These are phyloP conservation scores for Terfezia claveryi DNA, from an alignment of 495 filamentous ascomycete genomes.

Conservation along the genomic window DNA sequence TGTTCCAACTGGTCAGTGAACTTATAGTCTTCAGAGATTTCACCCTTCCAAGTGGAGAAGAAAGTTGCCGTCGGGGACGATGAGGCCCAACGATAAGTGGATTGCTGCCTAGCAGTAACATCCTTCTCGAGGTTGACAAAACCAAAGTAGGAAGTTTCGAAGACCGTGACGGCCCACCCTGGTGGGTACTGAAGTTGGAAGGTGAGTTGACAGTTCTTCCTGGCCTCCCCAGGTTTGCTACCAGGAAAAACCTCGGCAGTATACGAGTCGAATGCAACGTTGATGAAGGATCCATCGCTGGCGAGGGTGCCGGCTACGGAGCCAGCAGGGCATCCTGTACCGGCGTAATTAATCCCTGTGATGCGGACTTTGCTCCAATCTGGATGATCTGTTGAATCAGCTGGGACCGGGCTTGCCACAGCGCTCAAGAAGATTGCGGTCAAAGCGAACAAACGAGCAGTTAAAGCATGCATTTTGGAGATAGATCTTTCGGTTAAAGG, in stretches of 20 bases:
- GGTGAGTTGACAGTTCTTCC: conserved; percentile 32
- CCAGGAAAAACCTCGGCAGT: conserved; percentile 24
- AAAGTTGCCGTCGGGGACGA: conserved; percentile 16
- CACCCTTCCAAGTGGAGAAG: conserved; percentile 15
- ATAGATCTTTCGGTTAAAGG: too few relatives aligned
- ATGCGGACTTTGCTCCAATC: conserved; percentile 14
- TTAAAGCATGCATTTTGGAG: background rate
- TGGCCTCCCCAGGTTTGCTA: conserved; percentile 17
- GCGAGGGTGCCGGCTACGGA: conserved; percentile 24
- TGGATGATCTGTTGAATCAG: background rate
- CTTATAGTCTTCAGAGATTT: conserved; percentile 14
- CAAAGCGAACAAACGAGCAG: background rate
- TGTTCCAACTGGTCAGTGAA: conserved; percentile 1
- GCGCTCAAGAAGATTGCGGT: background rate
- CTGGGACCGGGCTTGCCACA: background rate
- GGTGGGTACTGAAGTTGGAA: conserved; percentile 28
- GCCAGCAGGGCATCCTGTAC: conserved; percentile 29
- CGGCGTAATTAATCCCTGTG: conserved; percentile 25
- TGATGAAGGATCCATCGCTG: conserved; percentile 25
- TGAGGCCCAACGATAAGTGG: conserved; percentile 32
- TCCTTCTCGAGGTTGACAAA: conserved; percentile 25
- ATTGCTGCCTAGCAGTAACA: conserved; percentile 26
- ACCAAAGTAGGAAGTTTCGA: conserved; percentile 30
- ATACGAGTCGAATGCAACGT: conserved; percentile 27
- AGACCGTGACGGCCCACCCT: conserved; percentile 31